Percentiles rank a stretch among this genome's conserved stretches.
Conservation (phyloP, 2,329 filamentous ascomycete species). For the Paecilomyces sp. region DNA sequence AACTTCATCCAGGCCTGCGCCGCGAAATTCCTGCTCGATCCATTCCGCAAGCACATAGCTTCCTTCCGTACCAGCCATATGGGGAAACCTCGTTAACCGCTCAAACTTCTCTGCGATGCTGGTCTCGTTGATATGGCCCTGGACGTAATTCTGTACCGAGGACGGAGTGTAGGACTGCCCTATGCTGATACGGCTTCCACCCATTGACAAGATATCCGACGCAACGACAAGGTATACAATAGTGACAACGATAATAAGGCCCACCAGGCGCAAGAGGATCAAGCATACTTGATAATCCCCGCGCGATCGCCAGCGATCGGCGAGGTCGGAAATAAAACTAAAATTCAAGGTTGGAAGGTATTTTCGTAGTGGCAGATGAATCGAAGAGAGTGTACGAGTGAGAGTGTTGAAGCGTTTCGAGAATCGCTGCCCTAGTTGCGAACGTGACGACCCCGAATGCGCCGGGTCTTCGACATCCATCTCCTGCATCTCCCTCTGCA, state of each 20-base stretch:
- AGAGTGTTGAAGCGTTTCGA: conserved; percentile 52
- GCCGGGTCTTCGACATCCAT: conserved; percentile 72
- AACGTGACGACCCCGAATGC: conserved; percentile 20
- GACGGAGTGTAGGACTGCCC: conserved; percentile 77
- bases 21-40: conserved; percentile 68
- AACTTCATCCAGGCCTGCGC: conserved; percentile 67
- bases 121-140: conserved; percentile 62
- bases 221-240: conserved; percentile 81
- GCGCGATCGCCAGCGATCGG: conserved; percentile 27
- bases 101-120: conserved; percentile 65
- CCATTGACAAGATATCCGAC: conserved; percentile 69
- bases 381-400: conserved; percentile 50
- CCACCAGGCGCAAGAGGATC: conserved; percentile 65
- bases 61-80: conserved; percentile 90
- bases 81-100: conserved; percentile 76
- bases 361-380: conserved; percentile 45
- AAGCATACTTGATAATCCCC: conserved; percentile 51
- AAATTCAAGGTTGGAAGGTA: conserved; percentile 36
- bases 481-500: conserved; percentile 79
- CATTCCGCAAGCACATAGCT: conserved; percentile 81
- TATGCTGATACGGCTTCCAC: conserved; percentile 52
- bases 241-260: conserved; percentile 65
- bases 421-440: conserved; percentile 42
- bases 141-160: conserved; percentile 67
- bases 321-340: conserved; percentile 29